A percentile compares a stretch with the other conserved stretches of the same genome.
These are phyloP conservation scores for Amanita pallidorosea DNA, from an alignment of 768 basidiomycete species.

Conservation along the genomic window DNA sequence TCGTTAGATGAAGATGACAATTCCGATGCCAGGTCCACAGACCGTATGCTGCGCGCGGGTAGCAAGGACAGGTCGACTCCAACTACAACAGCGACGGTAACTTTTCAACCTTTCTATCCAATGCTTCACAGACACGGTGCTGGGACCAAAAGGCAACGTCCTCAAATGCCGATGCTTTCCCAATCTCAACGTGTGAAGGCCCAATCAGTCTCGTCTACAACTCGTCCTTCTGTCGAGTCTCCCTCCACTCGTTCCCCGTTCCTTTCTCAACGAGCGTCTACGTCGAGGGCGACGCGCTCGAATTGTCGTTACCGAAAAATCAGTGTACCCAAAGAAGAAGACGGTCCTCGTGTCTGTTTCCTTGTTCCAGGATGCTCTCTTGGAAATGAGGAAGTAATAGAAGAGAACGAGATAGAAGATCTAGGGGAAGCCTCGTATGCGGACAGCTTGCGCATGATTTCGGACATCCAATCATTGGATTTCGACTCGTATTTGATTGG, in stretches of 20 bases:
- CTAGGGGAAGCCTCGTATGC: constrained; percentile 44
- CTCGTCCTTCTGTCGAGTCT: constrained; percentile 8
- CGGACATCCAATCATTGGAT: constrained; percentile 37
- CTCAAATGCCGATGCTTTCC: not conserved
- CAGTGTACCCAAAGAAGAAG: constrained; percentile 46
- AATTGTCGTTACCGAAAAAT: constrained; percentile 64
- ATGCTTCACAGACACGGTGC: constrained; percentile 29
- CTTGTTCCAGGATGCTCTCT: constrained; percentile 63
- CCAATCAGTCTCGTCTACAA: constrained; percentile 6
- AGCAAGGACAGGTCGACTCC: not conserved
- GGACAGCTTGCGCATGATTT: constrained; percentile 36
- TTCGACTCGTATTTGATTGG: constrained; percentile 45
- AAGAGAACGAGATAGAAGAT: constrained; percentile 50
- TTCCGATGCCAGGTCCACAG: constrained; percentile 27
- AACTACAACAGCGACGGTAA: constrained; percentile 5
- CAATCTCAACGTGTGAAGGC: not conserved
- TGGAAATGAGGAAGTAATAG: constrained; percentile 42
- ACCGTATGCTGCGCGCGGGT: constrained; percentile 2
- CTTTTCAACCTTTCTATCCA: constrained; percentile 15
- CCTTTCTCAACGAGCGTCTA: constrained; percentile 13
- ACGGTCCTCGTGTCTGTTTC: constrained; percentile 45
- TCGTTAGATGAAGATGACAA: constrained; percentile 19
- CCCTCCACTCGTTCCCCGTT: constrained; percentile 8
- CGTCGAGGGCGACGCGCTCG: constrained; percentile 52
- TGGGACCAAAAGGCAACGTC: constrained; percentile 6